Percentiles rank a stretch among this genome's conserved stretches.
phyloP scores from a whole-genome alignment of 179 eudicot species.

The Sideroxylon spinosum region DNA sequence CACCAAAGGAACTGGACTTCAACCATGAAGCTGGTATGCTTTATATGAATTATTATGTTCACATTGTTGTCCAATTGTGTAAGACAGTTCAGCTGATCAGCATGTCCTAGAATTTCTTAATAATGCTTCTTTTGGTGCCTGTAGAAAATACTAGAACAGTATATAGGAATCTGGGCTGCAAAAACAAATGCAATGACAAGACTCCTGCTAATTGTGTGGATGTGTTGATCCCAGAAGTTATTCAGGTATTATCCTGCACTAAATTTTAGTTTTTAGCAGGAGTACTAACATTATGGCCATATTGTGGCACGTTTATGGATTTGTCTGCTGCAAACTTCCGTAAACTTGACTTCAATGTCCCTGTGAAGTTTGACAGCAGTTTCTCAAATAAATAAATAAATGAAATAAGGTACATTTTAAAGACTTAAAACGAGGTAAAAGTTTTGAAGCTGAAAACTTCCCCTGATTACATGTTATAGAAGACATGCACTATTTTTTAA shows the following conservation, averaged over 20 bases:
- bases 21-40: conserved; percentile 89
- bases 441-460: not conserved
- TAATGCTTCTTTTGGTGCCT: conserved; percentile 29
- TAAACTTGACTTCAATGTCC: not conserved
- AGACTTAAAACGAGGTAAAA: not conserved
- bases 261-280: conserved; percentile 6
- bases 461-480: not conserved
- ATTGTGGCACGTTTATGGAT: not conserved
- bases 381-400: not conserved
- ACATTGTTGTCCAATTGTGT: not conserved
- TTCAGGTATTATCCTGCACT: conserved; percentile 55
- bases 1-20: conserved; percentile 91
- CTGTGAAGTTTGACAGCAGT: not conserved
- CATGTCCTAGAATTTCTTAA: not conserved
- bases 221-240: conserved; percentile 83
- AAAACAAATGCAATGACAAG: conserved; percentile 30
- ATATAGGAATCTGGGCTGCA: conserved; percentile 75
- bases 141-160: conserved; percentile 90
- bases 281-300: not conserved
- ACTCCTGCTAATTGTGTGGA: conserved; percentile 48
- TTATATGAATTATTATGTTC: not conserved
- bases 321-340: not conserved
- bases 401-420: not conserved
- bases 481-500: not conserved
- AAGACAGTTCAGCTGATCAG: conserved; percentile 12